Percentiles rank a stretch among this genome's conserved stretches.
These are phyloP conservation scores for Penicillium sumatraense DNA, from an alignment of 2,329 filamentous ascomycete species.

Conservation along the genomic window DNA sequence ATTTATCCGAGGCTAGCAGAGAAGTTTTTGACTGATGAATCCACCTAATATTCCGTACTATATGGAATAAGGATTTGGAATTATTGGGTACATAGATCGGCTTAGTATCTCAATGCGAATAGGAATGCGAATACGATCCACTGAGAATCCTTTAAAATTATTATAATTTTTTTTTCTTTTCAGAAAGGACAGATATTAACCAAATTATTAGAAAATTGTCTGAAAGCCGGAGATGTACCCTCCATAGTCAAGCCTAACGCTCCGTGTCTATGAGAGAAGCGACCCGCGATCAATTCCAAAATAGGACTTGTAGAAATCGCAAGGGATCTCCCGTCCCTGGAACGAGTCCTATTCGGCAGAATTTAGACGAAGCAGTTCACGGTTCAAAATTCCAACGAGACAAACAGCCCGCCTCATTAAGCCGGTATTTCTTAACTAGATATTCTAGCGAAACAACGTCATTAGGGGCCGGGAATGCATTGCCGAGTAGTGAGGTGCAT, in stretches of 20 bases:
- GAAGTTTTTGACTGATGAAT: neutral
- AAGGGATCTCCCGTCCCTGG: neutral
- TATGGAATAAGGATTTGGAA: neutral
- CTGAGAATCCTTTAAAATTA: neutral
- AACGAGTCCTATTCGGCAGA: neutral
- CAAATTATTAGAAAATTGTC: neutral
- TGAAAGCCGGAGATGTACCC: neutral
- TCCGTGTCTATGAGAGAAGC: neutral
- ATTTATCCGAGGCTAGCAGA: neutral
- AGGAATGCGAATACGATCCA: neutral
- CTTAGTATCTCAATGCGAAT: neutral
- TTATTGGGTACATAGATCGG: neutral
- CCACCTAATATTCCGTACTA: no score
- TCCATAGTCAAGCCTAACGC: neutral
- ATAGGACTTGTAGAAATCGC: neutral
- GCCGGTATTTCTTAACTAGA: neutral
- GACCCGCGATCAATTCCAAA: neutral
- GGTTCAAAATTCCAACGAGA: neutral
- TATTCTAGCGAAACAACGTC: neutral
- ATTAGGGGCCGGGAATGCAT: neutral
- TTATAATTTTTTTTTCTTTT: no score
- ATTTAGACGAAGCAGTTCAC: neutral
- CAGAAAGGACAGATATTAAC: no score
- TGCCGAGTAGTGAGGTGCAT: slow-evolving; percentile 4
- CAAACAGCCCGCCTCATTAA: neutral